A percentile compares a stretch with the other conserved stretches of the same genome.
phyloP scores from a whole-genome alignment of 164 flowering plant genomes.

The Umbilicus rupestris region DNA sequence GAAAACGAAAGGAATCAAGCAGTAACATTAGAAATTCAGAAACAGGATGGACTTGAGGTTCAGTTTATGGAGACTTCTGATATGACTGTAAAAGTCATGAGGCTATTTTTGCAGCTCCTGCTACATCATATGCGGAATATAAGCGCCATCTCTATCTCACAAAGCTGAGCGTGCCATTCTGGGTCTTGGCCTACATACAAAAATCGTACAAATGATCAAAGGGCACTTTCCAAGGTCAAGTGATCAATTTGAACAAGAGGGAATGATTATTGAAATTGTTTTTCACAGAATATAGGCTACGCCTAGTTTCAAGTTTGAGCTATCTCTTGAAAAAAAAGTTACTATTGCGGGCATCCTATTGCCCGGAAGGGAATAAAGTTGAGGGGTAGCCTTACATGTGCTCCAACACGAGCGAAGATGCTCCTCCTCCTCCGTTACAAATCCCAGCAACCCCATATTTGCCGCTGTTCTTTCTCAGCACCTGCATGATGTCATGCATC shows the following conservation, averaged over 20 bases:
- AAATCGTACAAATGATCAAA: neutral
- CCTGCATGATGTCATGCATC: slow-evolving; percentile 23
- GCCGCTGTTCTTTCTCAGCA: slow-evolving; percentile 55
- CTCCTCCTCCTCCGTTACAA: slow-evolving; percentile 91
- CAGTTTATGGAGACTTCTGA: too few relatives aligned
- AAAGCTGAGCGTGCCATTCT: slow-evolving; percentile 17
- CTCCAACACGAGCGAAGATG: slow-evolving; percentile 76
- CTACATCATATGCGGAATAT: neutral
- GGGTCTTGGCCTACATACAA: slow-evolving; percentile 19
- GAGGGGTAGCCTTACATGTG: slow-evolving; percentile 43
- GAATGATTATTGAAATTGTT: neutral
- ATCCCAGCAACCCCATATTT: slow-evolving; percentile 61
- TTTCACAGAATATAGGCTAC: neutral
- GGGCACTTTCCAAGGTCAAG: neutral
- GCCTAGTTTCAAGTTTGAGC: neutral
- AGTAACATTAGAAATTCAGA: too few relatives aligned
- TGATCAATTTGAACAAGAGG: neutral
- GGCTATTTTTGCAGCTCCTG: neutral
- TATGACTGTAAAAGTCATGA: neutral
- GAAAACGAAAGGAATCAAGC: too few relatives aligned
- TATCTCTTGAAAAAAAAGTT: neutral
- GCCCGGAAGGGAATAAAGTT: slow-evolving; percentile 18
- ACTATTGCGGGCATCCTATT: neutral
- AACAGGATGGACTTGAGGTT: too few relatives aligned
- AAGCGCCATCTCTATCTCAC: slow-evolving; percentile 4